Evolutionary conservation across 192 early-diverging fungal species (phyloP).

Genomic region (Blastocladiella britannica): DNA sequence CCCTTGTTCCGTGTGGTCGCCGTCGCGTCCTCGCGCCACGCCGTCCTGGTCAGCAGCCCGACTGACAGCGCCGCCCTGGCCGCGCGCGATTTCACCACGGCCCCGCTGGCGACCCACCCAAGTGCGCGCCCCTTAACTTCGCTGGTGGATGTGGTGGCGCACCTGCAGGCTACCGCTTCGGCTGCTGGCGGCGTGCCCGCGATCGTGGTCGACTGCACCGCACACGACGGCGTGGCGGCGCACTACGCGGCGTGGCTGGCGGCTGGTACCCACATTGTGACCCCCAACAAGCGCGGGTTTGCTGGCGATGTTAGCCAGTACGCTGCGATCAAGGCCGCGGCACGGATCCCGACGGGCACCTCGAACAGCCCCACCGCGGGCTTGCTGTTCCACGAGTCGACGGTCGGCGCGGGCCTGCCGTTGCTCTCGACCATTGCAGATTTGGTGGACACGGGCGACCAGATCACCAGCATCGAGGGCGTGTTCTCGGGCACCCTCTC

Average conservation of each 20-base stretch:
- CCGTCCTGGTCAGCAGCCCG: constrained; percentile 28
- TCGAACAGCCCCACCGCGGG: constrained; percentile 14
- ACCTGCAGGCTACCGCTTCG: constrained; percentile 36
- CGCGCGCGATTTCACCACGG: constrained; percentile 21
- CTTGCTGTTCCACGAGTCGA: constrained; percentile 75
- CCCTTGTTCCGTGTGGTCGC: constrained; percentile 43
- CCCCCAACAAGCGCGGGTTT: constrained; percentile 97
- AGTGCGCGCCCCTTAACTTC: constrained; percentile 23
- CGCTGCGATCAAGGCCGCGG: constrained; percentile 32
- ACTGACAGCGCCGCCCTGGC: constrained; percentile 21
- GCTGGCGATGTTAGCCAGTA: constrained; percentile 51
- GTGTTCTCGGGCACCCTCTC: constrained; percentile 93
- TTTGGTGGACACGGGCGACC: constrained; percentile 77
- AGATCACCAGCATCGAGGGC: constrained; percentile 81
- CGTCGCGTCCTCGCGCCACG: constrained; percentile 53
- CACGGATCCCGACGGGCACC: neutral
- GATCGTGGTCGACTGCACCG: constrained; percentile 82
- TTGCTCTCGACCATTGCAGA: constrained; percentile 78
- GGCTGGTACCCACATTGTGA: constrained; percentile 66
- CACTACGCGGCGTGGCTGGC: constrained; percentile 67
- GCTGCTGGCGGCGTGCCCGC: constrained; percentile 26
- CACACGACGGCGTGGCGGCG: constrained; percentile 49
- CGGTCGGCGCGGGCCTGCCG: constrained; percentile 92
- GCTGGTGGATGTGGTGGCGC: too few species aligned
- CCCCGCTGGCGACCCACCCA: constrained; percentile 15